phyloP scores from a whole-genome alignment of 2,329 filamentous ascomycete species.

The Ophiocordyceps camponoti-saundersi region DNA sequence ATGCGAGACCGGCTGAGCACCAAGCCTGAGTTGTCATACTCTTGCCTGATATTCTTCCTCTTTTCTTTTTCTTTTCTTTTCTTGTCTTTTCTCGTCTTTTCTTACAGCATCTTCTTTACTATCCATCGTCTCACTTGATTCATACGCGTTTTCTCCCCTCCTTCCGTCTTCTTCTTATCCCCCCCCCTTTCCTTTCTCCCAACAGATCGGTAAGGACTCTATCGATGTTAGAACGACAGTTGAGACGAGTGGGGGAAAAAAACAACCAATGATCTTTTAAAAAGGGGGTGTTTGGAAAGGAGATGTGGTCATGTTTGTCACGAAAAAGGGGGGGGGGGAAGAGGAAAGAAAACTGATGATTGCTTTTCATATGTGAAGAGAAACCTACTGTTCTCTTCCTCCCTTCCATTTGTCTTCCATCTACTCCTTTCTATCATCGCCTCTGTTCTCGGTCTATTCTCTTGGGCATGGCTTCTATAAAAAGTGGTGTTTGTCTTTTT shows the following conservation, averaged over 20 bases:
- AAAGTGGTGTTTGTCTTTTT: background rate
- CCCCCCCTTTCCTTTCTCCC: too few relatives aligned
- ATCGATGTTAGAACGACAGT: too few relatives aligned
- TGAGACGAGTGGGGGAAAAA: too few relatives aligned
- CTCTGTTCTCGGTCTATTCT: background rate
- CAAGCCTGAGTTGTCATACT: background rate
- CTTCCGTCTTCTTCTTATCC: background rate
- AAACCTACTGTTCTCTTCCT: too few relatives aligned
- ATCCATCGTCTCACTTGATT: background rate
- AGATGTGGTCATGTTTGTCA: background rate
- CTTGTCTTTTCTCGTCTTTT: background rate
- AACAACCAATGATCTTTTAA: too few relatives aligned
- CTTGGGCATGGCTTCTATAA: background rate
- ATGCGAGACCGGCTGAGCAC: constrained; percentile 9
- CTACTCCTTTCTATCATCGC: background rate
- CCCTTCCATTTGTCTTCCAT: background rate
- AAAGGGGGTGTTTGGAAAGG: too few relatives aligned
- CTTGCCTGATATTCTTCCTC: background rate
- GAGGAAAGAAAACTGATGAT: too few relatives aligned
- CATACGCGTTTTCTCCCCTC: background rate
- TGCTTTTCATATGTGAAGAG: too few relatives aligned
- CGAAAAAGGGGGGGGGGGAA: too few relatives aligned
- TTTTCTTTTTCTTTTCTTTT: too few relatives aligned
- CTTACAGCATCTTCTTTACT: background rate
- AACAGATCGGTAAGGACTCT: too few relatives aligned